Evolutionary conservation across 73 alveolate genomes (phyloP).

Genomic region (Paramecium caudatum): DNA sequence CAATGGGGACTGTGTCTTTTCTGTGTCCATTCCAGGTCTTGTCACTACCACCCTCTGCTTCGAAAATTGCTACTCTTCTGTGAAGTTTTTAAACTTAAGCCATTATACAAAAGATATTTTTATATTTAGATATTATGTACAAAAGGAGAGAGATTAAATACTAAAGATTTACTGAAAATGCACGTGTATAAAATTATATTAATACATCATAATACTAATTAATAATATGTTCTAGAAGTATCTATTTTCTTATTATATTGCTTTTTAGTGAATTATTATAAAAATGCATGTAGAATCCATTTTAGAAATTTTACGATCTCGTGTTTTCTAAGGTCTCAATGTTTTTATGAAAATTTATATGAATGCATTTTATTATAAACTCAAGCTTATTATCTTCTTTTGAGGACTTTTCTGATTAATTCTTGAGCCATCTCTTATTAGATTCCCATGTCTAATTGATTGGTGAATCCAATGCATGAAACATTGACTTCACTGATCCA

Average conservation of each 20-base stretch:
- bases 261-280: too few relatives aligned
- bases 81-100: slow-evolving; percentile 21
- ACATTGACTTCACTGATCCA: slow-evolving; percentile 61
- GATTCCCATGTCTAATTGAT: slow-evolving; percentile 40
- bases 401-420: neutral
- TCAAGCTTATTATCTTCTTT: neutral
- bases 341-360: too few relatives aligned
- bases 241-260: neutral
- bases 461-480: slow-evolving; percentile 49
- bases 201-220: neutral
- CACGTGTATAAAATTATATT: slow-evolving; percentile 35
- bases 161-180: neutral
- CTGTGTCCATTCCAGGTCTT: slow-evolving; percentile 64
- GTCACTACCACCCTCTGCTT: slow-evolving; percentile 58
- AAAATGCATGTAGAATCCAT: too few relatives aligned
- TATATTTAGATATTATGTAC: slow-evolving; percentile 38
- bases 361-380: too few relatives aligned
- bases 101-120: slow-evolving; percentile 24
- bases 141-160: neutral
- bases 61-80: slow-evolving; percentile 55
- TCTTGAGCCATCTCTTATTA: slow-evolving; percentile 49
- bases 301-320: too few relatives aligned
- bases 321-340: too few relatives aligned
- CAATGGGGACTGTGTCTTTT: slow-evolving; percentile 64
- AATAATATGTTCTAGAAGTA: slow-evolving; percentile 22